Conservation (phyloP, 805 yeast species). For the Lachancea fermentati region DNA sequence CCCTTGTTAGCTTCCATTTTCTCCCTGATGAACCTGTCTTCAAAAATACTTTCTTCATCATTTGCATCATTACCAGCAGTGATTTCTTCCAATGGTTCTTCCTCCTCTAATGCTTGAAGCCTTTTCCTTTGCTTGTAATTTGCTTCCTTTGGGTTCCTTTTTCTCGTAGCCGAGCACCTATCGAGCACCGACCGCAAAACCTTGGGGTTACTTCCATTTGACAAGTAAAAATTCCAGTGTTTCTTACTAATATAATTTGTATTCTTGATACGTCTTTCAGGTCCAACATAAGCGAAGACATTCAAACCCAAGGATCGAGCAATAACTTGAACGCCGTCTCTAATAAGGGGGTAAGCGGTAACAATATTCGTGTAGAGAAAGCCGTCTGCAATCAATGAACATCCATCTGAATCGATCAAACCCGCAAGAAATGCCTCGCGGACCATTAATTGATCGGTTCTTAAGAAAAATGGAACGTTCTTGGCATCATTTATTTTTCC, state of each 20-base stretch:
- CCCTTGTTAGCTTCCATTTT: too few relatives aligned
- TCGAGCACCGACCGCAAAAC: not conserved
- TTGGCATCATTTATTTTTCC: conserved; percentile 6
- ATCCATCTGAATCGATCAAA: conserved; percentile 10
- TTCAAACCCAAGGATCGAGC: conserved; percentile 9
- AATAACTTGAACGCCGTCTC: conserved; percentile 6
- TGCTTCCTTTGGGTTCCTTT: not conserved
- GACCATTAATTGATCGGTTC: conserved; percentile 4
- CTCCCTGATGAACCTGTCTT: too few relatives aligned
- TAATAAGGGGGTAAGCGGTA: conserved; percentile 4
- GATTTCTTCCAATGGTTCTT: not conserved
- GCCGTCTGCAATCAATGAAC: conserved; percentile 1
- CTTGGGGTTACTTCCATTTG: not conserved
- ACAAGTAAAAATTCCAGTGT: too few relatives aligned
- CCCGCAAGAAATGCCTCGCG: conserved; percentile 11
- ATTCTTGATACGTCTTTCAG: too few relatives aligned
- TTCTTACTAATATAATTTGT: too few relatives aligned
- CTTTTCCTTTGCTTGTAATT: not conserved
- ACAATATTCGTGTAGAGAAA: conserved; percentile 1
- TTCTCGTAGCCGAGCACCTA: not conserved
- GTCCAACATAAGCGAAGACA: conserved; percentile 4
- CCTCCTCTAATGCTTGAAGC: not conserved
- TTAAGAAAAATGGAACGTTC: conserved; percentile 5
- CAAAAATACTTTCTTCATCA: not conserved
- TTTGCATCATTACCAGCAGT: not conserved